Base-by-base conservation (phyloP, 2,329 filamentous ascomycete species). In the Plenodomus biglobosus region DNA sequence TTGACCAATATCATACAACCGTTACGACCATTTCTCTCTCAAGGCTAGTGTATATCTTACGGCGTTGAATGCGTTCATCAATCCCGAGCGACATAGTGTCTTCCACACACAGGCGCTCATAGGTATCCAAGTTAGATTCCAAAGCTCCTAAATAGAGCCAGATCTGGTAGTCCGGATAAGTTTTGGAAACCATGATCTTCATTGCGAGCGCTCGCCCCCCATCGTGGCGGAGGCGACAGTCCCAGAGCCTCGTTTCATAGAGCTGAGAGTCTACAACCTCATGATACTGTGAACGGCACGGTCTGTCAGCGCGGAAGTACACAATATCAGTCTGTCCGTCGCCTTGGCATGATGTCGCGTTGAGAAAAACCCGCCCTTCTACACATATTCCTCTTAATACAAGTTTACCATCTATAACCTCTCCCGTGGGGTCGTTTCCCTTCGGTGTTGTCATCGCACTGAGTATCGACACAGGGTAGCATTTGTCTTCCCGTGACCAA, bases 351-450 rank as follows among this genome's bases (percentile, higher is more conserved):
- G 8, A 15, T 10, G 8, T 11, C 3, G 8, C 27, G 6, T 8
- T 15, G 27, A 15, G 13, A 8, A 3, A 3, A 15, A 32, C 13
- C 27, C 8, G 27, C 27, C 27, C 27, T 11, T 3, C 13, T 6
- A 32, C 11, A 32, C 20, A 46, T 20, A 18, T 40, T 16, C 40
- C 46, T 15, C 16, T 18, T 8, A 49, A 3, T 10, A 35, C 27
- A 17, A 49, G 34, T 10, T 11, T 13, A 10, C 46, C 42, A 16
- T 36, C n/a, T 1, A 42, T 41, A 32, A 49, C 7, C 15, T 49
- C 19, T 19, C 50, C 50, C 6, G 42, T 52, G 1, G 35, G 38
- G 15, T 52, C 50, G 15, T 27, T 35, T 6, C 50, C 45, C n/a
- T 17, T 46, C 1, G 45, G 22, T 8, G 18, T 21, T 3, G 36